Percentiles rank a stretch among this genome's conserved stretches.
Evolutionary conservation across 495 filamentous ascomycete species (phyloP).

Genomic region (Hyphodiscus hymeniophilus): DNA sequence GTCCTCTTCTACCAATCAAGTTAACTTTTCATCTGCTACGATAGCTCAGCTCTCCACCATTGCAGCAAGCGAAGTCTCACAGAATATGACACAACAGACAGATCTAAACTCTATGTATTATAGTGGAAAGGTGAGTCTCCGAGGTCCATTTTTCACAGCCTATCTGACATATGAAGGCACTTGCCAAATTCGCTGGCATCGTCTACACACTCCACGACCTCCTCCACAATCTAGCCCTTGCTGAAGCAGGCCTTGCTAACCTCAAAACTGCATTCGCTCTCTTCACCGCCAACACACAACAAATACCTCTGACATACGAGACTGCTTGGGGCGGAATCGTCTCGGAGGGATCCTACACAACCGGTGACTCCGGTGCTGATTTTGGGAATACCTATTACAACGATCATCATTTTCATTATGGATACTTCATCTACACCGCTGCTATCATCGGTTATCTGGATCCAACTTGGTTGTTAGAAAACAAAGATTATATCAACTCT

Average conservation of each 20-base stretch:
- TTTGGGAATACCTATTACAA: conserved; percentile 87
- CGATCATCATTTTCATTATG: conserved; percentile 91
- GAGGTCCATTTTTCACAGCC: background rate
- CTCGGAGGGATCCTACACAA: conserved; percentile 70
- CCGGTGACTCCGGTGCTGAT: conserved; percentile 59
- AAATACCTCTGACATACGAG: conserved; percentile 74
- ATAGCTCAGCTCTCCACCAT: conserved; percentile 48
- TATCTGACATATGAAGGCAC: conserved; percentile 37
- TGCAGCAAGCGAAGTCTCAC: conserved; percentile 56
- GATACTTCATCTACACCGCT: conserved; percentile 86
- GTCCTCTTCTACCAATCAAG: conserved; percentile 40
- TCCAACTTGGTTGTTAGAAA: conserved; percentile 60
- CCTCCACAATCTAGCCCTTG: conserved; percentile 48
- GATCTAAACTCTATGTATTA: conserved; percentile 92
- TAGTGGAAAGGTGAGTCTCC: conserved; percentile 58
- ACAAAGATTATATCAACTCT: conserved; percentile 74
- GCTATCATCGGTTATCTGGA: conserved; percentile 80
- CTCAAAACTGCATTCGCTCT: conserved; percentile 70
- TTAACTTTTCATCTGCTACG: conserved; percentile 41
- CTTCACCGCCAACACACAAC: conserved; percentile 70
- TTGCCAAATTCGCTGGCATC: conserved; percentile 78
- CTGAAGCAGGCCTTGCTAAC: conserved; percentile 51
- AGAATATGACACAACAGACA: conserved; percentile 62
- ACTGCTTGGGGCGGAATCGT: conserved; percentile 79
- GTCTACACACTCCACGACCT: conserved; percentile 63